Evolutionary conservation across 257 asterid species (phyloP).

Genomic region (Scutellaria minor): DNA sequence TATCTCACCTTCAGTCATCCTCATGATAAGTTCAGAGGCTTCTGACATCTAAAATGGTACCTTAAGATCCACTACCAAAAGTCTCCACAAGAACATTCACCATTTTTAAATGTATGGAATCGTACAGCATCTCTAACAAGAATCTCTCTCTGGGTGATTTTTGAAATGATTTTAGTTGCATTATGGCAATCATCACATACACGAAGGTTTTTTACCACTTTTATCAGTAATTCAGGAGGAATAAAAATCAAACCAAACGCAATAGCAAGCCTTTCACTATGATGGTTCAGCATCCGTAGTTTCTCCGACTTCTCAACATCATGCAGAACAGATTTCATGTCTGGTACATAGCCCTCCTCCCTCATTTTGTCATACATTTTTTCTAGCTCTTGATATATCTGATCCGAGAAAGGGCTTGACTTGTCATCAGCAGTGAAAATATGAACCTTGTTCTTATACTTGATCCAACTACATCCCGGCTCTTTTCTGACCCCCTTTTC

Average conservation of each 20-base stretch:
- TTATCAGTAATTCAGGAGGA: slow-evolving; percentile 55
- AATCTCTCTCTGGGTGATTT: slow-evolving; percentile 57
- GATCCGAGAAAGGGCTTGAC: slow-evolving; percentile 60
- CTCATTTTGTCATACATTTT: slow-evolving; percentile 47
- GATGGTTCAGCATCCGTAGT: slow-evolving; percentile 59
- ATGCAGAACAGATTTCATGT: slow-evolving; percentile 64
- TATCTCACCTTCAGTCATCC: slow-evolving; percentile 31
- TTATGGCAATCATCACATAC: slow-evolving; percentile 71
- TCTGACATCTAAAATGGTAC: not conserved
- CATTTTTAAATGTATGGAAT: slow-evolving; percentile 66
- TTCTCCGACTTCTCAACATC: slow-evolving; percentile 74
- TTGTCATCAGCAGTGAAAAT: slow-evolving; percentile 73
- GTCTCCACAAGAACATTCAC: slow-evolving; percentile 75
- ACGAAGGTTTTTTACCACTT: slow-evolving; percentile 69
- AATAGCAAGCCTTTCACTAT: slow-evolving; percentile 77
- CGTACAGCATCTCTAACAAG: slow-evolving; percentile 65
- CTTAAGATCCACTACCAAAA: slow-evolving; percentile 55
- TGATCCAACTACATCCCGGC: slow-evolving; percentile 86
- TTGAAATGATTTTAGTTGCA: slow-evolving; percentile 65
- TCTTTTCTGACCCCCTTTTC: slow-evolving; percentile 69
- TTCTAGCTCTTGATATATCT: slow-evolving; percentile 58
- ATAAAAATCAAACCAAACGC: slow-evolving; percentile 70
- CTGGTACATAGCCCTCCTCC: slow-evolving; percentile 68
- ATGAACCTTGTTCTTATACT: slow-evolving; percentile 64
- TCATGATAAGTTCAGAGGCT: slow-evolving; percentile 8